Base-by-base conservation (phyloP, 768 basidiomycete genomes). In the Suillus subalutaceus region DNA sequence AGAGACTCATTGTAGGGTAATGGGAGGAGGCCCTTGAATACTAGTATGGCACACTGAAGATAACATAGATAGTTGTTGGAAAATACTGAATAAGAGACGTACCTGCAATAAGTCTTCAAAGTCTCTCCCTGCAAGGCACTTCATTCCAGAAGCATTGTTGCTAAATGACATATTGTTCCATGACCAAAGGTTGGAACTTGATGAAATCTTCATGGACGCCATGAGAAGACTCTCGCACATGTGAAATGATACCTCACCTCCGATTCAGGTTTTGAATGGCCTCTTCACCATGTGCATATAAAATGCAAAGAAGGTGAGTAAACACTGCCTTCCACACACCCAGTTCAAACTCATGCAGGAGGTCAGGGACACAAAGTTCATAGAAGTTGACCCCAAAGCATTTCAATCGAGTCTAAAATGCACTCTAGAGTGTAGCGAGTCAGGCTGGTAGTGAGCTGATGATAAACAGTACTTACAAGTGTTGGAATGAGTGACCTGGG, bases 291-390 rank as follows among this genome's bases (percentile, higher is more conserved):
- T 26, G 2, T 30, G 52, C 15, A 65, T 79, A 57, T 12, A 82
- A 62, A 20, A 82, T 72, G 0, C 75, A 72, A 9, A 81, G 72
- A 2, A 82, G 73, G 52, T 82, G 81, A 1, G 65, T 73, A 6
- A 81, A 69, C 0, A 80, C 30, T 0, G 70, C 67, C 58, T 79
- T 82, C 78, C 79, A 82, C 0, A 79, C 72, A 0, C 26, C 81
- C 0, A 80, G 66, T 48, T 81, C 77, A 63, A 79, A 67, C 63
- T 81, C 80, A 67, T 81, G 81, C 69, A 82, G 69, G 3, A 80
- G 64, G 63, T 83, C 80, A 35, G 77, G 72, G 0, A 77, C 75
- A 0, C 79, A 65, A 55, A 79, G 67, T 4, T 16, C 20, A 55
- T 72, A 77, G 2, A 78, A 58, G 41, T 79, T 65, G 52, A 79